Base-by-base conservation (phyloP, 805 yeast species). In the Debaryomyces tyrocola region DNA sequence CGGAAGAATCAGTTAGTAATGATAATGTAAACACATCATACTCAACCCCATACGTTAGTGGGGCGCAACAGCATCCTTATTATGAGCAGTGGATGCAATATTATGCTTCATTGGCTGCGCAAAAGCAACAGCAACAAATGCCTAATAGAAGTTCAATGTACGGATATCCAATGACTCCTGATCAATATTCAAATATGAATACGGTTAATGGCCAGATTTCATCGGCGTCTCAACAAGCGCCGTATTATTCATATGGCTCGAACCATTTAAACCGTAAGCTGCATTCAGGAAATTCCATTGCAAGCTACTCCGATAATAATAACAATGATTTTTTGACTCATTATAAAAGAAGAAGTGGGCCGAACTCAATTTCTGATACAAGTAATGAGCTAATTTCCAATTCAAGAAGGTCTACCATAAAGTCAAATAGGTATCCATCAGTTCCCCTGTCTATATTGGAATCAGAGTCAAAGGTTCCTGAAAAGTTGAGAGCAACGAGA, bases 21-120 rank as follows among this genome's bases (percentile, higher is more conserved):
- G 55, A 47, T n/a, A 20, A 27, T 12, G 20, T 40, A 20, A 34
- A 37, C 27, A 28, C 20, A 9, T 29, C 37, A 37, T 37, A 33
- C 4, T 27, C 40, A 20, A 28, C 35, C 11, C 21, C 44, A 24
- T 41, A 39, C n/a, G 44, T 5, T 41, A 43, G 18, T 41, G 41
- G 11, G 43, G 43, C 33, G 29, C 57, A 31, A n/a, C 57, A 51
- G 31, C 69, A 66, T 45, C 69, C 70, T 7, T 64, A 65, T 46
- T 64, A 66, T 43, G 61, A 60, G 33, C 73, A 69, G 48, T 70
- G 74, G 74, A 64, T 62, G 38, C 66, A 62, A 42, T 70, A 70
- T 52, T 70, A 69, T 47, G 62, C 63, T 35, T 47, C 55, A 2
- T 46, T 66, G 41, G 66, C 62, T 31, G 47, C 54, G 29, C 55